These are phyloP conservation scores for Solanum corneliomulleri DNA, from an alignment of 257 asterid species.

Conservation along the genomic window DNA sequence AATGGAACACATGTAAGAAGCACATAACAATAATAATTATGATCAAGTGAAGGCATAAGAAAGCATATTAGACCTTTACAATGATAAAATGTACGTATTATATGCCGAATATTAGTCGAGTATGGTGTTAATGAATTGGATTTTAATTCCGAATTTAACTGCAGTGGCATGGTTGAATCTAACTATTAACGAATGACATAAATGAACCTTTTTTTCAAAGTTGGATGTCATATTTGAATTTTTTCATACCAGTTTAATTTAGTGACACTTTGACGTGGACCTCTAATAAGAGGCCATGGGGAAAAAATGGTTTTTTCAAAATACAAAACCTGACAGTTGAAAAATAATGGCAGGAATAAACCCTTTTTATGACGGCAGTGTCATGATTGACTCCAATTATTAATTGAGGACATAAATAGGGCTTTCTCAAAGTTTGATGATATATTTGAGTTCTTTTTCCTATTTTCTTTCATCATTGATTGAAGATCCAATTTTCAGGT, in stretches of 20 bases:
- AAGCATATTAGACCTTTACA: not conserved
- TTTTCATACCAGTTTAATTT: not conserved
- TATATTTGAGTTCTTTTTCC: not conserved
- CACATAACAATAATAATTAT: not conserved
- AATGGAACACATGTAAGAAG: not conserved
- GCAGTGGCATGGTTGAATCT: not conserved
- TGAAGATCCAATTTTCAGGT: constrained; percentile 36
- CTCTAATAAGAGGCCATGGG: not conserved
- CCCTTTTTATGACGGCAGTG: not conserved
- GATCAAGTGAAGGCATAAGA: not conserved
- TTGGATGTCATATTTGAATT: not conserved
- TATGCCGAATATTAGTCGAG: not conserved
- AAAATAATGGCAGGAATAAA: not conserved
- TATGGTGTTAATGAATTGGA: not conserved
- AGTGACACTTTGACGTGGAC: not conserved
- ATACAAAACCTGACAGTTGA: not conserved
- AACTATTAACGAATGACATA: not conserved
- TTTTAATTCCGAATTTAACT: too few species aligned
- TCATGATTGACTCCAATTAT: not conserved
- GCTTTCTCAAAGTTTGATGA: not conserved
- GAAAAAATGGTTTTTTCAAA: not conserved
- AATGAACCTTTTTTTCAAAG: not conserved
- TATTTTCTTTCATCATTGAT: not conserved
- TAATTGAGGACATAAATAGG: not conserved
- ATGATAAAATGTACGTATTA: not conserved